phyloP scores from a whole-genome alignment of 2,329 filamentous ascomycete species.

The Aspergillus sp. region DNA sequence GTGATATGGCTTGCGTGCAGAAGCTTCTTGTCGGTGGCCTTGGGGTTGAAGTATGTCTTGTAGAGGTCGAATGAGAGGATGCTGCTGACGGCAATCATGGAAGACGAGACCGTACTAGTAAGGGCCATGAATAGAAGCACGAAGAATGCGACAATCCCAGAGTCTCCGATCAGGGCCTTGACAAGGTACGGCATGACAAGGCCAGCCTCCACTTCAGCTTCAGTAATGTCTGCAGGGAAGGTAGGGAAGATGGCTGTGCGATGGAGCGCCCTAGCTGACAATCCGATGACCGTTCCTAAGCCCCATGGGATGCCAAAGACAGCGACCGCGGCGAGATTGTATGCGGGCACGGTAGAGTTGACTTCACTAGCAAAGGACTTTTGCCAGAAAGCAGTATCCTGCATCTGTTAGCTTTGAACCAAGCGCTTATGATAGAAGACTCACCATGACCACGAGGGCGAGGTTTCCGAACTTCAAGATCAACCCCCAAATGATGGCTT shows the following conservation, averaged over 20 bases:
- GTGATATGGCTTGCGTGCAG: constrained; percentile 53
- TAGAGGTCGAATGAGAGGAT: constrained; percentile 58
- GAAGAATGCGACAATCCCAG: constrained; percentile 50
- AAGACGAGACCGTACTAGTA: constrained; percentile 56
- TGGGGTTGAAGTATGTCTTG: constrained; percentile 55
- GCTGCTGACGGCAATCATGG: constrained; percentile 57
- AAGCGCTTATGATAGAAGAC: not conserved
- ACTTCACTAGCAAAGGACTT: constrained; percentile 57
- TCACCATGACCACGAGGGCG: constrained; percentile 54
- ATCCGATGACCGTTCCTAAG: constrained; percentile 52
- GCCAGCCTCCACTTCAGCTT: constrained; percentile 48
- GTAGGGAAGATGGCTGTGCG: constrained; percentile 52
- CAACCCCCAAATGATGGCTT: constrained; percentile 50
- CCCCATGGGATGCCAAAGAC: constrained; percentile 56
- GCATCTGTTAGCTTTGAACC: not conserved
- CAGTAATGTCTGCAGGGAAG: constrained; percentile 48
- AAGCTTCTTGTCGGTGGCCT: constrained; percentile 48
- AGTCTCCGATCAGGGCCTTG: constrained; percentile 49
- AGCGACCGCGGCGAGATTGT: constrained; percentile 51
- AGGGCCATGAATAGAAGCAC: constrained; percentile 58
- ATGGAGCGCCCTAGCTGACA: constrained; percentile 51
- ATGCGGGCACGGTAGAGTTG: constrained; percentile 53
- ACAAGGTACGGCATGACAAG: constrained; percentile 55
- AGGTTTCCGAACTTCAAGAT: constrained; percentile 56
- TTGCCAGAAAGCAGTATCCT: constrained; percentile 59